phyloP scores from a whole-genome alignment of 352 stramenopile genomes.

The Elongisporangium anandrum region DNA sequence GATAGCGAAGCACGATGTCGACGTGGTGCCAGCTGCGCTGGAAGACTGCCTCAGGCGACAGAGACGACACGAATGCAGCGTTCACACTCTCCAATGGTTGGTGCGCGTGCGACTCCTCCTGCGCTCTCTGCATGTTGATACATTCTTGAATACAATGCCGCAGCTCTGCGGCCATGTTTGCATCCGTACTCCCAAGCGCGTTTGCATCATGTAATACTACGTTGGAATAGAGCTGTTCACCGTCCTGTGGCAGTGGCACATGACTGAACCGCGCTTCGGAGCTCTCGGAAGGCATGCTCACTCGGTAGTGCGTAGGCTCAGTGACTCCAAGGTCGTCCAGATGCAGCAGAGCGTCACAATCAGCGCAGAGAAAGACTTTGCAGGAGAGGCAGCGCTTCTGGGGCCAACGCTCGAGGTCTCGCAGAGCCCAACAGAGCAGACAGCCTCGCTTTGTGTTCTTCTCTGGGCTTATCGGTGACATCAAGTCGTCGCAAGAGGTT shows the following conservation, averaged over 20 bases:
- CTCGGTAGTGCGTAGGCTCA: slow-evolving; percentile 39
- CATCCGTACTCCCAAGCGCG: neutral
- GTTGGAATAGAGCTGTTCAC: neutral
- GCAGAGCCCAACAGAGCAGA: slow-evolving; percentile 27
- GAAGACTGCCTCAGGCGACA: no score
- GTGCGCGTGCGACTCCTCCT: no score
- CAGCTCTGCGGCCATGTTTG: no score
- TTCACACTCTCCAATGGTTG: no score
- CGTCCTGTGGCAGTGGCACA: neutral
- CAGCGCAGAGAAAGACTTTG: slow-evolving; percentile 29
- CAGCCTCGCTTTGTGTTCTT: slow-evolving; percentile 10
- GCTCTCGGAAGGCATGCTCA: slow-evolving; percentile 18
- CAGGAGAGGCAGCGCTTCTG: slow-evolving; percentile 46
- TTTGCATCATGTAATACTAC: neutral
- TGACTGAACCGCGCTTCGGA: neutral
- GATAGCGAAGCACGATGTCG: slow-evolving; percentile 17
- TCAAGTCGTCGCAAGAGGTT: no score
- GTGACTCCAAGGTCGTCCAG: slow-evolving; percentile 60
- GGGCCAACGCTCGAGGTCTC: slow-evolving; percentile 3
- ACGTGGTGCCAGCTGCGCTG: neutral
- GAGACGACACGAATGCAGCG: no score
- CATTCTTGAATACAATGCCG: no score
- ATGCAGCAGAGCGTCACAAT: slow-evolving; percentile 48
- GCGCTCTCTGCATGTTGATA: no score
- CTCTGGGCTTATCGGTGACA: neutral